Evolutionary conservation across 306 rosid species (phyloP), one percentile per base, ranked within the genome.

Genomic region (Canavalia gladiata): DNA sequence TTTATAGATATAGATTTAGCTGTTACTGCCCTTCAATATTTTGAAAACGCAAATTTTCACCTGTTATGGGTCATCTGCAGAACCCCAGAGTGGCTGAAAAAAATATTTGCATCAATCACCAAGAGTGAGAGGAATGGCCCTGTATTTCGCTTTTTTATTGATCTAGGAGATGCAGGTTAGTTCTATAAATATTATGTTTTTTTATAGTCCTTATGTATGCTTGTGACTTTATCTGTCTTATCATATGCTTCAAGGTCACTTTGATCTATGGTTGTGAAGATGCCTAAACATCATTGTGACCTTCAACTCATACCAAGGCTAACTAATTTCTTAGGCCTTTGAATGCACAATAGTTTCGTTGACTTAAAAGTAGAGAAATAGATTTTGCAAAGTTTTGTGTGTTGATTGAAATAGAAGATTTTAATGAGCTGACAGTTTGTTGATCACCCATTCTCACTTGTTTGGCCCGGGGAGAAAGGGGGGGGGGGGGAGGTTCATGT

Each of bases 121-220:
- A 93, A 84, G 89, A 90, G 97, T 68, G 94, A 96, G 87, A 93
- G 97, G 68, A 90, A 96, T 37, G 97, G 97, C 77, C 98, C 97
- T 2, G 94, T 92, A 45, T 96, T 96, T 80, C 97, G 99, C 8
- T 96, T 96, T 79, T 96, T 96, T 87, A 90, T 94, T 86, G 99
- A 96, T 87, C 89, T 93, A 82, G 97, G 99, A 34, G 99, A 96
- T 90, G 99, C 99, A 87, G 98, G 99, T 96, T 85, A 70, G 83
- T 51, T 81, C 62, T 62, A 66, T 51, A 10, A 8, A 64, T 64
- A 52, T 76, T 34, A 1, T 31, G 34, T 13, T 12, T 78, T 34
- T 73, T 64, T 50, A 13, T 64, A 31, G 30, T 65, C 64, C 47
- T 74, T 58, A 33, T 31, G 29, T 49, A 3, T 77, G 9, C 69